phyloP scores from a whole-genome alignment of 495 filamentous ascomycete genomes.

The Hyaloscypha hepaticicola region DNA sequence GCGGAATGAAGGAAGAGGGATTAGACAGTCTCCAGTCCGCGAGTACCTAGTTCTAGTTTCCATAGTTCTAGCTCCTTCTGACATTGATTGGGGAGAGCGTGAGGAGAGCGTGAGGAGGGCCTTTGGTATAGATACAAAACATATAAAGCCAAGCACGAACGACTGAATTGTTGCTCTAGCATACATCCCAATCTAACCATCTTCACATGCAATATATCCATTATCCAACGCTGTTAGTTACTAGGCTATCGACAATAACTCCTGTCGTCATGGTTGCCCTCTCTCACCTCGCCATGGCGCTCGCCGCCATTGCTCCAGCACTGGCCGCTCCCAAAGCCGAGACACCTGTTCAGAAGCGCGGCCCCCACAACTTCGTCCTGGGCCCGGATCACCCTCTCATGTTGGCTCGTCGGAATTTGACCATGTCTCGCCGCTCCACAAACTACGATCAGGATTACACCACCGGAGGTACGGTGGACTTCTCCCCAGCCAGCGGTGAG shows the following conservation, averaged over 20 bases:
- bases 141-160: too few species aligned
- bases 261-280: not conserved
- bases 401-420: slow-evolving; percentile 1
- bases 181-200: not conserved
- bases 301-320: not conserved
- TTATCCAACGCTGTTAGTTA: slow-evolving; percentile 2
- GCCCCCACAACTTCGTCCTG: not conserved
- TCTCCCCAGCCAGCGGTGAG: not conserved
- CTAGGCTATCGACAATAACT: not conserved
- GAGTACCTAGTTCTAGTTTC: not conserved
- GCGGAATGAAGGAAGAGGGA: not conserved
- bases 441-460: not conserved
- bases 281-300: not conserved
- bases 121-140: not conserved
- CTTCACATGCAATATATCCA: not conserved
- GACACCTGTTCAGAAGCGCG: not conserved
- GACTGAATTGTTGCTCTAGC: too few species aligned
- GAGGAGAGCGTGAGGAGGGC: slow-evolving; percentile 1
- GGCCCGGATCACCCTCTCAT: not conserved
- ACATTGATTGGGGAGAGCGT: not conserved
- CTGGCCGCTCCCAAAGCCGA: not conserved
- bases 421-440: not conserved
- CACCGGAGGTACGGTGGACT: not conserved
- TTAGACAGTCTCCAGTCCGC: slow-evolving; percentile 2
- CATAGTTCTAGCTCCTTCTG: not conserved